Evolutionary conservation across 306 rosid species (phyloP), one percentile per base, ranked within the genome.

Genomic region (Glycyrrhiza uralensis): DNA sequence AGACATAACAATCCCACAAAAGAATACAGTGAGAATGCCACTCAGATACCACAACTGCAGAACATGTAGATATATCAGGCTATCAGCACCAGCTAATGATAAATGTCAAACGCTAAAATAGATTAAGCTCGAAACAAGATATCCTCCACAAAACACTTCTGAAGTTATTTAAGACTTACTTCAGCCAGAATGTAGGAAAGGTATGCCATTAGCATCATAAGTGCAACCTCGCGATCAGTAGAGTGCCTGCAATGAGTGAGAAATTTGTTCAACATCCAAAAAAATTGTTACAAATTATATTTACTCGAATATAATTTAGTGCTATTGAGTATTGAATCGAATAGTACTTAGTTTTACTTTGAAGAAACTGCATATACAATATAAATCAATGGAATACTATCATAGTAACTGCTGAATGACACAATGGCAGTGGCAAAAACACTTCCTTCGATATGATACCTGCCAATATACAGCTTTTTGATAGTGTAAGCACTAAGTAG

Each of bases 21-120:
- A 95, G 90, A 95, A 95, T 29, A 95, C 97, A 3, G 99, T 91
- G 74, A 95, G 99, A 79, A 95, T 95, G 82, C 96, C 99, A 85
- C 97, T 95, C 76, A 95, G 80, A 83, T 85, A 78, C 80, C 84
- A 82, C 67, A 91, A 80, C 99, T 95, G 93, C 91, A 90, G 20
- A 58, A 76, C 23, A 72, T 46, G 65, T 30, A 80, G 55, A 77
- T 22, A 59, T 28, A 68, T 39, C n/a, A n/a, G n/a, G n/a, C n/a
- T n/a, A n/a, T n/a, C 55, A 77, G 46, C 29, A 55, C 12, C 12
- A 69, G 23, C 41, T 30, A 61, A 61, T 55, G 60, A 38, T 50
- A 39, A 18, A 30, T 32, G 64, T 47, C 39, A 67, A 6, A 55
- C 64, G 54, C 73, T 30, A 20, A 12, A 23, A n/a, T 23, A 55